Evolutionary conservation across 352 stramenopile species (phyloP), one percentile per base, ranked within the genome.

Genomic region (Phytophthora capsici): DNA sequence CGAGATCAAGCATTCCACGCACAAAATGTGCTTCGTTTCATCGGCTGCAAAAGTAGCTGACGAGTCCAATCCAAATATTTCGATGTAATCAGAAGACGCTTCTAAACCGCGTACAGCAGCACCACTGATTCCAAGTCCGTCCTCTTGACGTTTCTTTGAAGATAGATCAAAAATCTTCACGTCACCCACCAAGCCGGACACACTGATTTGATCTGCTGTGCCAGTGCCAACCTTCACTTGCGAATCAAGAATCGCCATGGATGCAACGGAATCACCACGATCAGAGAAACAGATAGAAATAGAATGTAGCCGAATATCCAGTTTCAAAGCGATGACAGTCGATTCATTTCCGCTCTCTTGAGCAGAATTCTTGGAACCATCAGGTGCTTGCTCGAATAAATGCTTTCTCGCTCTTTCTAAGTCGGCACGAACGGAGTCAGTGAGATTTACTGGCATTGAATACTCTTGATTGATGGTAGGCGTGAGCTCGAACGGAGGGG

Each of bases 211-310:
- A 4, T 47, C 62, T 30, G 46, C 48, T 51, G 67, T 75, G 14
- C 49, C 67, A 19, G 60, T 73, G 22, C 52, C 66, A 57, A 89
- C 22, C 9, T 83, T 64, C 16, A 78, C 47, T 36, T 77, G 63
- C 5, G 78, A 84, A 38, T 84, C 57, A 47, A 93, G 68, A 66
- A 96, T 60, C 2, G 88, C 88, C 34, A 93, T 43, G 0, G 88
- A 96, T 19, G 69, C 63, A 5, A 94, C 54, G 14, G 73, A 75
- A 47, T 93, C 82, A 17, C 80, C 75, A 45, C 84, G 82, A 60
- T 96, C 84, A 37, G 77, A 82, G 55, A 96, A 84, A 23, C 87
- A 91, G 2, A 92, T 58, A 7, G 88, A 96, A 25, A 94, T 44
- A 19, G 88, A 96, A 54, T 93, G 85, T 0, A 93, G 36, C 45